These are phyloP conservation scores for Fremontodendron californicum DNA, from an alignment of 345 rosid genomes.

Conservation along the genomic window DNA sequence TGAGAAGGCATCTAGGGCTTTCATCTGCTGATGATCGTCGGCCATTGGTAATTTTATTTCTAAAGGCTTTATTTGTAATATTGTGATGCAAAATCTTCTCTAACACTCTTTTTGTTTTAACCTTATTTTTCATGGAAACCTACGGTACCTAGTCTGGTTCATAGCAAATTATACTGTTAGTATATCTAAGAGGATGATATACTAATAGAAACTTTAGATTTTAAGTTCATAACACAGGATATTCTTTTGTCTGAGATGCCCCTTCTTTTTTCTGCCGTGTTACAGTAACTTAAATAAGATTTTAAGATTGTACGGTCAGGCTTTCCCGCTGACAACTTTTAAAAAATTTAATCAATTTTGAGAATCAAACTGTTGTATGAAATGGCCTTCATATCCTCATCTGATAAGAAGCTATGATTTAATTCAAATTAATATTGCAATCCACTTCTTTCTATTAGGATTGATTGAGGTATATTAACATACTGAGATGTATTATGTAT, in stretches of 20 bases:
- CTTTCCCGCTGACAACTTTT: background rate
- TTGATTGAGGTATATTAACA: background rate
- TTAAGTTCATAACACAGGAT: background rate
- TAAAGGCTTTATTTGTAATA: background rate
- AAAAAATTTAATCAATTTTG: background rate
- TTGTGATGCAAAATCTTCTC: background rate
- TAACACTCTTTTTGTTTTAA: background rate
- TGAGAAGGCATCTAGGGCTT: slow-evolving; percentile 76
- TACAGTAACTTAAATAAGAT: background rate
- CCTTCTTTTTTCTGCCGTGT: background rate
- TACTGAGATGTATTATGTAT: background rate
- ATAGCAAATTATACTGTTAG: background rate
- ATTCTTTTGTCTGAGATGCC: background rate
- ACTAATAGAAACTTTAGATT: background rate
- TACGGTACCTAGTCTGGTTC: background rate
- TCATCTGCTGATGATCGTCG: slow-evolving; percentile 53
- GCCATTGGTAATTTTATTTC: slow-evolving; percentile 63
- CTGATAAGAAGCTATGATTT: background rate
- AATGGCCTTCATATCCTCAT: background rate
- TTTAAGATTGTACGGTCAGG: background rate
- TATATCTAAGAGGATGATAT: background rate
- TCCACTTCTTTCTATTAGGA: background rate
- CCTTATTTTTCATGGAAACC: background rate
- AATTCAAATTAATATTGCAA: background rate
- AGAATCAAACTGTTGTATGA: background rate